phyloP scores from a whole-genome alignment of 2,329 filamentous ascomycete species.

The Metarhizium guizhouense region DNA sequence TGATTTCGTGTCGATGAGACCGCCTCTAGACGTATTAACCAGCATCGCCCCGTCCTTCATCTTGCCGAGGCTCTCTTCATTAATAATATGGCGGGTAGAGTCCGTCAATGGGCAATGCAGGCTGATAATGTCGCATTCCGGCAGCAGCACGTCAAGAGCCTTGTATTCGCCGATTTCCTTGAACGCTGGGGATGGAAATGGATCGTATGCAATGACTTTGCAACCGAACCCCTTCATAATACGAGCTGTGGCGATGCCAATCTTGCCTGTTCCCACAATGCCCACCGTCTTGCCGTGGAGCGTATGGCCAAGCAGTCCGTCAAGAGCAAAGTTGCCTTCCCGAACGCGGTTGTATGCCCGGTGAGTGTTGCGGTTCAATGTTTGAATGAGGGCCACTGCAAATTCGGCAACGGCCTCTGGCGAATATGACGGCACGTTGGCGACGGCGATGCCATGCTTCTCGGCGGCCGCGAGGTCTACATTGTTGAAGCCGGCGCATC shows the following conservation, averaged over 20 bases:
- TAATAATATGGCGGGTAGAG: slow-evolving; percentile 52
- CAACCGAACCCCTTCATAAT: slow-evolving; percentile 60
- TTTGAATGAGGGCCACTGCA: slow-evolving; percentile 57
- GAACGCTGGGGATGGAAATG: slow-evolving; percentile 41
- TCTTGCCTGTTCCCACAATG: slow-evolving; percentile 55
- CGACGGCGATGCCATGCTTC: slow-evolving; percentile 48
- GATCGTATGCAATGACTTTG: slow-evolving; percentile 51
- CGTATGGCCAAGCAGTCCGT: slow-evolving; percentile 53
- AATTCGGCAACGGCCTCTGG: slow-evolving; percentile 64
- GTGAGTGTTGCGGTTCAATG: slow-evolving; percentile 59
- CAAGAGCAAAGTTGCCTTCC: slow-evolving; percentile 59
- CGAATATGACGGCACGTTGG: slow-evolving; percentile 59
- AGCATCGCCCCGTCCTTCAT: slow-evolving; percentile 55
- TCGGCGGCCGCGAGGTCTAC: slow-evolving; percentile 51
- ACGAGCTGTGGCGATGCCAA: slow-evolving; percentile 51
- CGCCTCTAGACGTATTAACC: slow-evolving; percentile 61
- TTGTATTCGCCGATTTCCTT: slow-evolving; percentile 40
- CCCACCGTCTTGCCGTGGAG: slow-evolving; percentile 58
- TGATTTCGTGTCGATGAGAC: slow-evolving; percentile 50
- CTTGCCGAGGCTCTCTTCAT: slow-evolving; percentile 37
- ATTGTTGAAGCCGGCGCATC: slow-evolving; percentile 62
- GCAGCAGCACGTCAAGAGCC: slow-evolving; percentile 44
- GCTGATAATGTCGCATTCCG: slow-evolving; percentile 50
- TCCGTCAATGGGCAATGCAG: slow-evolving; percentile 58
- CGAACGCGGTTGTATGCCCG: slow-evolving; percentile 59